Evolutionary conservation across 768 basidiomycete species (phyloP).

Genomic region (Favolaschia claudopus): DNA sequence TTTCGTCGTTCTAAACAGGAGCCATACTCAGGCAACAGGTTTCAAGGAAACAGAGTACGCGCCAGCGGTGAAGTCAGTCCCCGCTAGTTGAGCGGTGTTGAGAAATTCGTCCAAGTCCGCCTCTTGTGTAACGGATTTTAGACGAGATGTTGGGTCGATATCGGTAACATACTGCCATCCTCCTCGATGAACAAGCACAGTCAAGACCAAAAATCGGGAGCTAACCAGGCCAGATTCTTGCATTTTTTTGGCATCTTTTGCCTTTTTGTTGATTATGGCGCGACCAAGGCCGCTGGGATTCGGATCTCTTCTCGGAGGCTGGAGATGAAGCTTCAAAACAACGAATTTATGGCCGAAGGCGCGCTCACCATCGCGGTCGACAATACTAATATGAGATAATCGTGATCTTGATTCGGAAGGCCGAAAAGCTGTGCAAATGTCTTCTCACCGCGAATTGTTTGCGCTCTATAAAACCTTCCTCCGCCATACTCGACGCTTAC

Average conservation of each 20-base stretch:
- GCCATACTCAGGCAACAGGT: slow-evolving; percentile 4
- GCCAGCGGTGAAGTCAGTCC: slow-evolving; percentile 97
- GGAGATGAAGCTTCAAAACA: slow-evolving; percentile 3
- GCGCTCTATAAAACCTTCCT: slow-evolving; percentile 52
- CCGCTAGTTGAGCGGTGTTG: slow-evolving; percentile 93
- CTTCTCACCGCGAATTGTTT: slow-evolving; percentile 28
- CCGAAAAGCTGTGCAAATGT: too few species aligned
- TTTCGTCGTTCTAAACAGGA: slow-evolving; percentile 71
- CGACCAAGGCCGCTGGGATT: slow-evolving; percentile 89
- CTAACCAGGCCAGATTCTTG: slow-evolving; percentile 75
- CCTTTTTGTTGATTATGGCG: slow-evolving; percentile 93
- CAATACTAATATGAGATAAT: too few species aligned
- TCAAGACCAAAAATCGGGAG: slow-evolving; percentile 10
- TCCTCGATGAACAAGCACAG: slow-evolving; percentile 15
- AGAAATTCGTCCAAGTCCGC: slow-evolving; percentile 95
- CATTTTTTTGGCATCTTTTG: slow-evolving; percentile 72
- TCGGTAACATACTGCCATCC: slow-evolving; percentile 76
- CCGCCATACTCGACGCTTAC: slow-evolving; percentile 49
- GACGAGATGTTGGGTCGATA: slow-evolving; percentile 65
- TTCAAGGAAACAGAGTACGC: slow-evolving; percentile 27
- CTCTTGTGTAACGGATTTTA: slow-evolving; percentile 96
- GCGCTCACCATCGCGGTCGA: slow-evolving; percentile 33
- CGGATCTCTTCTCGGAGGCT: slow-evolving; percentile 68
- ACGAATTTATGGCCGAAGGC: slow-evolving; percentile 12
- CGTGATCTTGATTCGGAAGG: too few species aligned